Evolutionary conservation across 495 filamentous ascomycete genomes (phyloP).

Genomic region (Lasiosphaeriaceae sp.): DNA sequence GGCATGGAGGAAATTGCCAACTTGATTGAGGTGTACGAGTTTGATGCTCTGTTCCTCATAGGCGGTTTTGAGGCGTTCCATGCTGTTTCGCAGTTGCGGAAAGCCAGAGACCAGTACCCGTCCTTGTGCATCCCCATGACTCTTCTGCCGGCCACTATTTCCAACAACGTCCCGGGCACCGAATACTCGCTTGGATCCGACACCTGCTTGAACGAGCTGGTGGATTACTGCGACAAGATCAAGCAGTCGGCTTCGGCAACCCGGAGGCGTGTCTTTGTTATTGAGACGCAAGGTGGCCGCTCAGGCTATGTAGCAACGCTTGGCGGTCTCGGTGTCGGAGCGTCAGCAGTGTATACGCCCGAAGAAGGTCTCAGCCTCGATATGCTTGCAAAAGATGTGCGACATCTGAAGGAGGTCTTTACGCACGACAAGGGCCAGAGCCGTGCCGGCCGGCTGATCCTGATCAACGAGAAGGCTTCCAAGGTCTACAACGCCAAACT

Average conservation of each 20-base stretch:
- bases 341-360: slow-evolving; percentile 93
- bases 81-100: slow-evolving; percentile 77
- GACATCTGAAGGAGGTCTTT: slow-evolving; percentile 83
- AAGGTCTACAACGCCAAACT: slow-evolving; percentile 87
- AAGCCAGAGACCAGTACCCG: slow-evolving; percentile 70
- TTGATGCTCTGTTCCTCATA: slow-evolving; percentile 88
- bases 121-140: slow-evolving; percentile 92
- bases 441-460: slow-evolving; percentile 87
- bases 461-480: slow-evolving; percentile 90
- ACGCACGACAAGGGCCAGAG: slow-evolving; percentile 81
- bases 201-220: slow-evolving; percentile 95
- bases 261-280: slow-evolving; percentile 89
- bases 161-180: slow-evolving; percentile 96
- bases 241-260: slow-evolving; percentile 93
- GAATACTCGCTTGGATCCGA: slow-evolving; percentile 97
- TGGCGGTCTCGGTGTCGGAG: slow-evolving; percentile 83
- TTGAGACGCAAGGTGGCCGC: slow-evolving; percentile 93
- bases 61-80: slow-evolving; percentile 98
- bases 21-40: slow-evolving; percentile 78
- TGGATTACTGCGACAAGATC: slow-evolving; percentile 94
- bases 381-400: slow-evolving; percentile 89
- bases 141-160: slow-evolving; percentile 92
- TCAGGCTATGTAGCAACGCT: slow-evolving; percentile 94
- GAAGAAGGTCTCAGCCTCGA: slow-evolving; percentile 93
- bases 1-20: slow-evolving; percentile 79